Base-by-base conservation (phyloP, 305 asterid species). In the Fraxinus angustifolia region DNA sequence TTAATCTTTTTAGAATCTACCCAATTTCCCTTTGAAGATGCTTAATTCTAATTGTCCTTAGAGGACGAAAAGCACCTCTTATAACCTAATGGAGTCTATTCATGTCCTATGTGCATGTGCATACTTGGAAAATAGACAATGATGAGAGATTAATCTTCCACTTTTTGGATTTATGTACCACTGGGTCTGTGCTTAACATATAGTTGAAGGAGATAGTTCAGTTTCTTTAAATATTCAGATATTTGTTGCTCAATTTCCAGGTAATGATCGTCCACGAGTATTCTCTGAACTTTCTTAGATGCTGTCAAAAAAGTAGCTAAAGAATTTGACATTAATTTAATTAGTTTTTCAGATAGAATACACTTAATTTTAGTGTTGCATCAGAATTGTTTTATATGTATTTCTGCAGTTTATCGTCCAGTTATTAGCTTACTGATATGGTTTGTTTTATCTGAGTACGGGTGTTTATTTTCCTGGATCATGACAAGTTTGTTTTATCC, bases 151-250 rank as follows among this genome's bases (percentile, higher is more conserved):
- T 0, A 40, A 2, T 40, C 14, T 40, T 40, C 48, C 12, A 2
- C 14, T 40, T 40, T 40, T 2, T 40, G 48, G 48, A 40, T 40
- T 36, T 10, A 40, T 1, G 48, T 8, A 2, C 48, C 48, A 40
- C 6, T 75, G 56, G n/a, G 28, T 74, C 67, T 45, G 23, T 78
- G 75, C 53, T 70, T 40, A 14, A 10, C 78, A 12, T 28, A 50
- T 36, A 1, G 4, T 58, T 16, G n/a, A 53, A 28, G 17, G 6
- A 38, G 31, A 70, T 28, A 14, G 19, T 21, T 17, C 53, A 76
- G 78, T 73, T 70, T 68, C 73, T 79, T 34, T 31, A 28, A 38
- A 42, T 11, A 3, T 71, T 80, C 53, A 78, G 11, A 67, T 77
- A 19, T 16, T 16, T n/a, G 21, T 17, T 1, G 34, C 71, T 72